Base-by-base conservation (phyloP, 768 basidiomycete genomes). In the Auriscalpium microsporum region DNA sequence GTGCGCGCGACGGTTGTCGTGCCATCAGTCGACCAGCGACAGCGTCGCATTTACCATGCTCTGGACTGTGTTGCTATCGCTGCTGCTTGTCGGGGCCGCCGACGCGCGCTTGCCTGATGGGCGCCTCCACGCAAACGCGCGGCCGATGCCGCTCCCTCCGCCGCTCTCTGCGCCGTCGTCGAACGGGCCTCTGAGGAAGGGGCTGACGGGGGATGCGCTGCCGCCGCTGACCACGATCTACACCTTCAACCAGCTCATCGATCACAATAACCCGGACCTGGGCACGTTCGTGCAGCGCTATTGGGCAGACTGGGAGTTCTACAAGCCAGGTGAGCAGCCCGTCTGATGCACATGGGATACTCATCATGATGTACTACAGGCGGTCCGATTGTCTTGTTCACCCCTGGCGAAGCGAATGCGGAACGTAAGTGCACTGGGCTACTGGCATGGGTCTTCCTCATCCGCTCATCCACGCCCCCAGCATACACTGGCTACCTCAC, bases 221-320 rank as follows among this genome's bases (percentile, higher is more conserved):
- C 70, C 70, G 19, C 68, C 71, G 44, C 64, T 68, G 56, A 65
- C 64, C 61, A 66, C 64, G 23, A 67, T 73, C 7, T 86, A 81
- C 66, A 68, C 65, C 56, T 86, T 86, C 63, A 77, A 84, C 61
- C 73, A 75, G 58, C 64, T 74, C 48, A 69, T 84, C 57, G 78
- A 81, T 62, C 80, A 80, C 64, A 74, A 65, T 37, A 68, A 80
- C 57, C 80, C 83, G n/a, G 70, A 73, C 28, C 69, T 79, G 19
- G 87, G 87, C 17, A 88, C 85, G n/a, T 90, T 90, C 69, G 73
- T 80, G 64, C 87, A 88, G 68, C 78, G 87, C 37, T 88, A 77
- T 68, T 88, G 84, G 84, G 74, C 79, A 56, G 80, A 81, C 34
- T 84, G 74, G 67, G 82, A 87, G 65, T 85, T 74, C 61, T 87